phyloP scores from a whole-genome alignment of 345 rosid species.

The Salix koriyanagi region DNA sequence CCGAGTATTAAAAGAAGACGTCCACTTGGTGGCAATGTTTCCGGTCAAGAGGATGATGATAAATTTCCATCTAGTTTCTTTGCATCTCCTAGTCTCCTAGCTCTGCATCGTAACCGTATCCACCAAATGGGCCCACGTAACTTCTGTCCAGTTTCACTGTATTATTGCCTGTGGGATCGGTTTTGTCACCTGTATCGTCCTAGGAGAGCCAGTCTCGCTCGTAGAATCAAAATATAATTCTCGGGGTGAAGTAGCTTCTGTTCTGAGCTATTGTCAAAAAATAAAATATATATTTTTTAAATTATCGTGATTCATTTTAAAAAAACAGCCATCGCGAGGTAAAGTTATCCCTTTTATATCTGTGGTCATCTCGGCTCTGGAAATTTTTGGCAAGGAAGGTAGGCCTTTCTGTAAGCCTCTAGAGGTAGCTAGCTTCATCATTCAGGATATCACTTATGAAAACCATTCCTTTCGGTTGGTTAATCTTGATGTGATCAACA shows the following conservation, averaged over 20 bases:
- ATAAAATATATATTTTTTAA: too few species aligned
- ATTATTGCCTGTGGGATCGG: slow-evolving; percentile 1
- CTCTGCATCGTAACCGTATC: neutral
- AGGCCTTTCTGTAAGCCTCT: too few species aligned
- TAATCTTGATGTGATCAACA: slow-evolving; percentile 2
- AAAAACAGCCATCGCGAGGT: neutral
- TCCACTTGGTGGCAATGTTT: neutral
- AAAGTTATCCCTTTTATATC: slow-evolving; percentile 27
- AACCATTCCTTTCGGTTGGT: slow-evolving; percentile 22
- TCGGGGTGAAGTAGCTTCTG: too few species aligned
- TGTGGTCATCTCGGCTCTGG: too few species aligned
- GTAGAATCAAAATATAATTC: neutral
- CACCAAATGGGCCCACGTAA: neutral
- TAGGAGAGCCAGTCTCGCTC: neutral
- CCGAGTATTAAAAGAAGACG: neutral
- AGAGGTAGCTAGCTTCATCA: too few species aligned
- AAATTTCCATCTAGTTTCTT: neutral
- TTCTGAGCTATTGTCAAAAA: too few species aligned
- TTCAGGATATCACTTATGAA: slow-evolving; percentile 13
- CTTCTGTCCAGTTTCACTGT: neutral
- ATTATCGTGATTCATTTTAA: too few species aligned
- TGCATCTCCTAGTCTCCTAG: neutral
- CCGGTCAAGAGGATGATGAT: neutral
- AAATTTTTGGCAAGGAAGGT: too few species aligned
- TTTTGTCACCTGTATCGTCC: neutral